Conservation (phyloP, 352 stramenopile species). For the Pythium coloratum region DNA sequence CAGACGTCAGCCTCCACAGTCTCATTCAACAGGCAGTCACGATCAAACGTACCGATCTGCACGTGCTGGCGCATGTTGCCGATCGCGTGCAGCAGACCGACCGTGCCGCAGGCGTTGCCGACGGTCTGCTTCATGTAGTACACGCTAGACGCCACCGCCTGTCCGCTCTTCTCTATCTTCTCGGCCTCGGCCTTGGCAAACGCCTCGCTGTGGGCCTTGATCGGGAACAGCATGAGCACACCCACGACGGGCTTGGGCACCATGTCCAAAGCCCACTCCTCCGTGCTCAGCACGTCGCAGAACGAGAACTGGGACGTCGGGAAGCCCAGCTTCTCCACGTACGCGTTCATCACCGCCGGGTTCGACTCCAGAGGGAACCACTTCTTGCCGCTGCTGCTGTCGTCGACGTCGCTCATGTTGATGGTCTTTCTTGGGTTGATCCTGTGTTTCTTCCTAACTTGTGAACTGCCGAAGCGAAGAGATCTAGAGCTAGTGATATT, state of each 20-base stretch:
- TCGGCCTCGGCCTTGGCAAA: slow-evolving; percentile 69
- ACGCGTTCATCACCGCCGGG: slow-evolving; percentile 94
- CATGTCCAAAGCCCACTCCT: slow-evolving; percentile 97
- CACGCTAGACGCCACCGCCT: slow-evolving; percentile 72
- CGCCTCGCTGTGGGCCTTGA: slow-evolving; percentile 87
- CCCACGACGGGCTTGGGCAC: slow-evolving; percentile 91
- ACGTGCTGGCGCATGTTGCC: slow-evolving; percentile 88
- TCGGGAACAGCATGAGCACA: slow-evolving; percentile 96
- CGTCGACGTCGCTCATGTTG: slow-evolving; percentile 35
- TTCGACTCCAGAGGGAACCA: slow-evolving; percentile 95
- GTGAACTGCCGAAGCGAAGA: not conserved
- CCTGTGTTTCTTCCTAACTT: not conserved
- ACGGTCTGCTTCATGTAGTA: slow-evolving; percentile 97
- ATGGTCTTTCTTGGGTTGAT: not conserved
- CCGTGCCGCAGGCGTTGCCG: slow-evolving; percentile 95
- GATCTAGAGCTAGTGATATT: slow-evolving; percentile 5
- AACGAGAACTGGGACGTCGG: slow-evolving; percentile 86
- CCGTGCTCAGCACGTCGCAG: slow-evolving; percentile 94
- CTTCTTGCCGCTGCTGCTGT: slow-evolving; percentile 52
- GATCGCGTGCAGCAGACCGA: slow-evolving; percentile 94
- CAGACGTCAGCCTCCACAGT: no score
- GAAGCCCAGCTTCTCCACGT: slow-evolving; percentile 94
- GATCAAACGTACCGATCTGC: slow-evolving; percentile 46
- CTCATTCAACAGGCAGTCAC: no score
- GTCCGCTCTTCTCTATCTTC: slow-evolving; percentile 68